These are phyloP conservation scores for Panicum virgatum DNA, from an alignment of 202 grass and related monocot genomes.

Conservation along the genomic window DNA sequence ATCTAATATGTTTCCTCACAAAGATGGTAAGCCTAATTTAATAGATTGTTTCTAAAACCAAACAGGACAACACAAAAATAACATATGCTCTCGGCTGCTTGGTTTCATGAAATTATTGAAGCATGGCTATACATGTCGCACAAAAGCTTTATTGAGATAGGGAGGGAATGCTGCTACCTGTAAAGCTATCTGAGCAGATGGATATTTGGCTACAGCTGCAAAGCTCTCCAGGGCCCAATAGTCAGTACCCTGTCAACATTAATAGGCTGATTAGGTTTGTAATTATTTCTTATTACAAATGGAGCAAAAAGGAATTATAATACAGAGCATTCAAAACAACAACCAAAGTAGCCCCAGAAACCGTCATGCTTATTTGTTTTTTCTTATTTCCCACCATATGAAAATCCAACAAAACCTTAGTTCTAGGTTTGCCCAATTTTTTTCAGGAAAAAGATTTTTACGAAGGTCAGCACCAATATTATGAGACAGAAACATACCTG, in stretches of 20 bases:
- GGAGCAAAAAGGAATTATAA: neutral
- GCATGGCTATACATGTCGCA: neutral
- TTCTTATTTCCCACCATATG: conserved; percentile 7
- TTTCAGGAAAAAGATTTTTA: conserved; percentile 22
- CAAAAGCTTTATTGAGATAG: neutral
- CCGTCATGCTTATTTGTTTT: neutral
- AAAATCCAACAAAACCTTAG: conserved; percentile 5
- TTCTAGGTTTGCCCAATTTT: neutral
- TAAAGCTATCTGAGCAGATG: conserved; percentile 85
- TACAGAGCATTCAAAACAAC: neutral
- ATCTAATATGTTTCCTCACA: neutral
- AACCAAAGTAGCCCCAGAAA: neutral
- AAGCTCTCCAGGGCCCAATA: conserved; percentile 86
- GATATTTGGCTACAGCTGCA: conserved; percentile 86
- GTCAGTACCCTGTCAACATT: conserved; percentile 64
- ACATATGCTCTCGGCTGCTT: neutral
- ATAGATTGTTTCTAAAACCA: neutral
- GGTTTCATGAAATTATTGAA: conserved; percentile 4
- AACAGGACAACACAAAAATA: neutral
- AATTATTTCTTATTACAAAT: neutral
- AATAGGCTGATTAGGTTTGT: neutral
- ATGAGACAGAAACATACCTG: conserved; percentile 49
- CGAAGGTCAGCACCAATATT: neutral
- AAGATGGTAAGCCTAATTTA: conserved; percentile 10
- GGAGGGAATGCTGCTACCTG: conserved; percentile 55